phyloP scores from a whole-genome alignment of 371 early-diverging fungal genomes.

The Syncephalastrum sp. region DNA sequence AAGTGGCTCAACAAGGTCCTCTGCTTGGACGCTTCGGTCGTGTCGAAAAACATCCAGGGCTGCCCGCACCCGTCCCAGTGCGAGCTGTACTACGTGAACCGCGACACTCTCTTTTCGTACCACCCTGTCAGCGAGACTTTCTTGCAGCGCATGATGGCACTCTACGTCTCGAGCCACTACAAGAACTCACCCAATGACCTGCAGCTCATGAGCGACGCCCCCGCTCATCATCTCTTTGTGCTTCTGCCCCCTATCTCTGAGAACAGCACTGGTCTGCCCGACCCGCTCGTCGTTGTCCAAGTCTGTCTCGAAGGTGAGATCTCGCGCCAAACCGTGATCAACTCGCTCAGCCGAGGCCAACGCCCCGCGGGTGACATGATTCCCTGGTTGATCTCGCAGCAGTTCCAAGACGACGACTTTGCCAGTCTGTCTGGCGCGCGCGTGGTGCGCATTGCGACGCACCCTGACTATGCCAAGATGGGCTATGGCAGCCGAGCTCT shows the following conservation, averaged over 20 bases:
- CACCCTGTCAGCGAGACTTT: constrained; percentile 96
- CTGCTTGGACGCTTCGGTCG: constrained; percentile 87
- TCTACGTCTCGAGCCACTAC: constrained; percentile 99
- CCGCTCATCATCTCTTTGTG: constrained; percentile 98
- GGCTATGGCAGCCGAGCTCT: constrained; percentile 96
- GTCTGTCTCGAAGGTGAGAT: constrained; percentile 96
- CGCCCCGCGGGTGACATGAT: constrained; percentile 96
- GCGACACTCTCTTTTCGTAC: constrained; percentile 94
- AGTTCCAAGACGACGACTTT: constrained; percentile 97
- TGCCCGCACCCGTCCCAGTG: constrained; percentile 95
- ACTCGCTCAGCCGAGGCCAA: constrained; percentile 83
- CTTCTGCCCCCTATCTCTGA: constrained; percentile 87
- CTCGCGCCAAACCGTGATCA: constrained; percentile 80
- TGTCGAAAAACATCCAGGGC: constrained; percentile 75
- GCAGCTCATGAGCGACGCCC: constrained; percentile 97
- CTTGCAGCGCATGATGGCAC: constrained; percentile 94
- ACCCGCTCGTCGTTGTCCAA: constrained; percentile 94
- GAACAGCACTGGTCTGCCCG: constrained; percentile 76
- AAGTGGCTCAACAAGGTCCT: constrained; percentile 95
- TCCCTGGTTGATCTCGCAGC: constrained; percentile 96
- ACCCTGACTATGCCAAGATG: constrained; percentile 97
- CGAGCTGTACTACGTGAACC: constrained; percentile 94
- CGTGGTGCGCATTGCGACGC: constrained; percentile 99
- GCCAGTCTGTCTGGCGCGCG: constrained; percentile 93
- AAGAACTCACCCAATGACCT: constrained; percentile 99